These are phyloP conservation scores for Penicillium sp. DNA, from an alignment of 2,329 filamentous ascomycete species.

Conservation along the genomic window DNA sequence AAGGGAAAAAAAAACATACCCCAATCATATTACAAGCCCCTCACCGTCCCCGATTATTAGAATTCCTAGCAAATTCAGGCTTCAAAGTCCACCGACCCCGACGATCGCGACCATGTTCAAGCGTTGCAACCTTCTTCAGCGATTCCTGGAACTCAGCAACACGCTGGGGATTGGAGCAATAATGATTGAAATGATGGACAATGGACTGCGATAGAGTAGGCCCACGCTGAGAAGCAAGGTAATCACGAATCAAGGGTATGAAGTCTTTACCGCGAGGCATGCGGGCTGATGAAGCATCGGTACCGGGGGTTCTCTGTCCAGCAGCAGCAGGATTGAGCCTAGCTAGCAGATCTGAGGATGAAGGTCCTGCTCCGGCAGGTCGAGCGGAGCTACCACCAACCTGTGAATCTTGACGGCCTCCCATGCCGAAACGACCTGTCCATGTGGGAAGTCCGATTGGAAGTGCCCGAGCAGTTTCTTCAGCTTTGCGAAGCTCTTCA, in stretches of 20 bases:
- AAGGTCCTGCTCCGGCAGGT: constrained; percentile 38
- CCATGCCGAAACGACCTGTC: constrained; percentile 81
- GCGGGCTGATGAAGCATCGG: constrained; percentile 25
- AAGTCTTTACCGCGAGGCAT: constrained; percentile 60
- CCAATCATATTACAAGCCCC: not conserved
- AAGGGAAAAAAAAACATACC: not conserved
- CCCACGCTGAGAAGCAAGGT: constrained; percentile 74
- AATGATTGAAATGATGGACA: constrained; percentile 84
- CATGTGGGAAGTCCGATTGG: constrained; percentile 87
- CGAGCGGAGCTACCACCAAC: constrained; percentile 36
- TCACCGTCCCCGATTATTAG: constrained; percentile 15
- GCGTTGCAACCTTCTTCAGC: constrained; percentile 69
- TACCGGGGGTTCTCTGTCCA: not conserved
- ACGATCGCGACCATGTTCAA: constrained; percentile 53
- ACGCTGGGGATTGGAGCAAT: constrained; percentile 67
- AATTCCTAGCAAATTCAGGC: constrained; percentile 50
- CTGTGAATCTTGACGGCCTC: constrained; percentile 58
- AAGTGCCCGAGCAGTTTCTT: constrained; percentile 67
- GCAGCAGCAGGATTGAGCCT: constrained; percentile 33
- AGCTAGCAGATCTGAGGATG: constrained; percentile 41
- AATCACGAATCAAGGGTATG: constrained; percentile 70
- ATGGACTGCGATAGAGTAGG: constrained; percentile 78
- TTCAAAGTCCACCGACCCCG: constrained; percentile 60
- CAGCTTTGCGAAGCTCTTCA: constrained; percentile 69
- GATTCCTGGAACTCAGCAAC: constrained; percentile 80